Conservation (phyloP, 257 asterid genomes). For the Solanum tacnaense region DNA sequence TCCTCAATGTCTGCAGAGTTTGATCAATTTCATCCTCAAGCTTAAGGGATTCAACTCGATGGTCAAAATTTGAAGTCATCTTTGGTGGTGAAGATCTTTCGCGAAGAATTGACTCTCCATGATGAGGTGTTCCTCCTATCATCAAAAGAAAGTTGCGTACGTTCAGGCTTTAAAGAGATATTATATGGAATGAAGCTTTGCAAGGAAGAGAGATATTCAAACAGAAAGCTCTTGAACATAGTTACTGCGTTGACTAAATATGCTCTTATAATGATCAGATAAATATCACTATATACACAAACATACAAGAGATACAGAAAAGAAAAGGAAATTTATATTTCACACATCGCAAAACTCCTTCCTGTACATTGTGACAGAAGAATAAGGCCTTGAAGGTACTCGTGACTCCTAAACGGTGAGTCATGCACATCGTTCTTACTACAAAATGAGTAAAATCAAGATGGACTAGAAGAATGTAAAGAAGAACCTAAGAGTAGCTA, state of each 20-base stretch:
- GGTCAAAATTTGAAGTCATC: slow-evolving; percentile 29
- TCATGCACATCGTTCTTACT: not conserved
- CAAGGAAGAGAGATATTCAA: not conserved
- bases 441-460: not conserved
- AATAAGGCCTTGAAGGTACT: not conserved
- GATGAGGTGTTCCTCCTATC: slow-evolving; percentile 9
- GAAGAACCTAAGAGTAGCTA: not conserved
- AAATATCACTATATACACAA: not conserved
- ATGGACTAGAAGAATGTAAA: not conserved
- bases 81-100: slow-evolving; percentile 7
- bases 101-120: not conserved
- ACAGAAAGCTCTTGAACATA: not conserved
- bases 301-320: not conserved
- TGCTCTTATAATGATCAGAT: not conserved
- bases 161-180: not conserved
- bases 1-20: slow-evolving; percentile 27
- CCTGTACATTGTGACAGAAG: not conserved
- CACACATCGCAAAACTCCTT: not conserved
- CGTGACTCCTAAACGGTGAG: not conserved
- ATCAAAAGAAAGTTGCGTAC: not conserved
- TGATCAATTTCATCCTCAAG: slow-evolving; percentile 51
- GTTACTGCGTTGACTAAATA: not conserved
- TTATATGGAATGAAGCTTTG: not conserved
- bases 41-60: slow-evolving; percentile 29
- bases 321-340: not conserved